Conservation (phyloP, 2,329 filamentous ascomycete genomes). For the Periglandula ipomoeae region DNA sequence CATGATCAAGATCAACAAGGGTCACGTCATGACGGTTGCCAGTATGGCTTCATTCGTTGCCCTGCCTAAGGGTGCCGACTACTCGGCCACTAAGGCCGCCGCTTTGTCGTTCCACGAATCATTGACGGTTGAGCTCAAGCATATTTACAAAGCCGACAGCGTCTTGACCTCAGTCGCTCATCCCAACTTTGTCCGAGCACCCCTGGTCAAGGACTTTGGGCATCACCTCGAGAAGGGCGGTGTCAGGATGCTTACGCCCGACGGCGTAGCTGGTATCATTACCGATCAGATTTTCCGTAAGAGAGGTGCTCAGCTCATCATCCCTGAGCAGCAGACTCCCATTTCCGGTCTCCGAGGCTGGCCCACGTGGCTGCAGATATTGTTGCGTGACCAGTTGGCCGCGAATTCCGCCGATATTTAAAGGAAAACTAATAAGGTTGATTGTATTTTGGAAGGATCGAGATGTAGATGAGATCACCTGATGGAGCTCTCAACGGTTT, state of each 20-base stretch:
- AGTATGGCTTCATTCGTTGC: slow-evolving; percentile 53
- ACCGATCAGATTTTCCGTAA: slow-evolving; percentile 34
- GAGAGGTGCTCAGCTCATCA: slow-evolving; percentile 35
- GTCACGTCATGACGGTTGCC: slow-evolving; percentile 62
- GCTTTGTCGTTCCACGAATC: slow-evolving; percentile 60
- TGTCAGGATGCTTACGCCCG: slow-evolving; percentile 20
- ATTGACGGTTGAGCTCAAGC: slow-evolving; percentile 44
- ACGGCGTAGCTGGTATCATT: slow-evolving; percentile 32
- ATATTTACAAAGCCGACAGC: slow-evolving; percentile 49
- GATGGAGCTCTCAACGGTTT: background rate
- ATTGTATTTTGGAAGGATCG: background rate
- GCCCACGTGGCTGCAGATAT: slow-evolving; percentile 28
- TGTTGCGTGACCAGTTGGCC: slow-evolving; percentile 19
- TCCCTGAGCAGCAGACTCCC: slow-evolving; percentile 22
- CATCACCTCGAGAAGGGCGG: slow-evolving; percentile 19
- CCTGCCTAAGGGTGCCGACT: slow-evolving; percentile 55
- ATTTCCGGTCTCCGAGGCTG: slow-evolving; percentile 29
- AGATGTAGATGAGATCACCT: background rate
- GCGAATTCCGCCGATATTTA: background rate
- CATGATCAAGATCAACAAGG: slow-evolving; percentile 56
- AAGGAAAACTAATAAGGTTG: background rate
- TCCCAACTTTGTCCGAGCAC: slow-evolving; percentile 43
- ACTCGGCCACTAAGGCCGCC: slow-evolving; percentile 55
- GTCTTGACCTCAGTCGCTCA: slow-evolving; percentile 57
- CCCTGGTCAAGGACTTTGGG: slow-evolving; percentile 27